These are phyloP conservation scores for Penstemon barbatus DNA, from an alignment of 257 asterid species.

Conservation along the genomic window DNA sequence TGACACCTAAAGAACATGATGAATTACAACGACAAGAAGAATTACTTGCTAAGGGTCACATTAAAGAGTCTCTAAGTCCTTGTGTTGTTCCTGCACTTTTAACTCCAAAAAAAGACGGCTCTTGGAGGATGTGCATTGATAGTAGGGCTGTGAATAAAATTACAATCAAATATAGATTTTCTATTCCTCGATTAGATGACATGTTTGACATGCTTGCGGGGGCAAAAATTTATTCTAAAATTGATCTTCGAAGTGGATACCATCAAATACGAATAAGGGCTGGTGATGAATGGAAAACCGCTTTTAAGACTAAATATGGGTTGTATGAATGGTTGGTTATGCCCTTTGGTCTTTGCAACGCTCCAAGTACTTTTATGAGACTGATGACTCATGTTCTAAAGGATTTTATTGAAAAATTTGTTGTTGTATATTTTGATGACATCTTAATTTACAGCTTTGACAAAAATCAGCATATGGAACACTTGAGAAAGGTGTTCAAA, in stretches of 20 bases:
- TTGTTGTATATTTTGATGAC: slow-evolving; percentile 25
- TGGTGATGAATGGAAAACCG: not conserved
- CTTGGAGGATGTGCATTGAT: slow-evolving; percentile 5
- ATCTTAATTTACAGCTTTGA: slow-evolving; percentile 8
- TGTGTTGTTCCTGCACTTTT: not conserved
- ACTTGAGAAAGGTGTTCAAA: not conserved
- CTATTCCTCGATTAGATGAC: not conserved
- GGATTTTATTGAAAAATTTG: not conserved
- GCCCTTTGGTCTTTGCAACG: not conserved
- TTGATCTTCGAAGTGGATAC: not conserved
- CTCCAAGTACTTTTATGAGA: not conserved
- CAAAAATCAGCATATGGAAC: not conserved
- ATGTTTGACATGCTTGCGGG: not conserved
- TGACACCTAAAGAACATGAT: not conserved
- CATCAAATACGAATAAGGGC: not conserved
- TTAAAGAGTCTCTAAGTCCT: not conserved
- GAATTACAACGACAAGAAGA: not conserved
- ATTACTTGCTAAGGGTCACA: not conserved
- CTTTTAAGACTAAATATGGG: not conserved
- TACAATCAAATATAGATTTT: not conserved
- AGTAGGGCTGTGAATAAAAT: not conserved
- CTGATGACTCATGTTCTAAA: slow-evolving; percentile 9
- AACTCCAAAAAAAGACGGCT: not conserved
- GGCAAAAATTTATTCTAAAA: not conserved
- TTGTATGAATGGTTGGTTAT: not conserved